phyloP scores from a whole-genome alignment of 805 yeast species.

The Zygotorulaspora florentina region DNA sequence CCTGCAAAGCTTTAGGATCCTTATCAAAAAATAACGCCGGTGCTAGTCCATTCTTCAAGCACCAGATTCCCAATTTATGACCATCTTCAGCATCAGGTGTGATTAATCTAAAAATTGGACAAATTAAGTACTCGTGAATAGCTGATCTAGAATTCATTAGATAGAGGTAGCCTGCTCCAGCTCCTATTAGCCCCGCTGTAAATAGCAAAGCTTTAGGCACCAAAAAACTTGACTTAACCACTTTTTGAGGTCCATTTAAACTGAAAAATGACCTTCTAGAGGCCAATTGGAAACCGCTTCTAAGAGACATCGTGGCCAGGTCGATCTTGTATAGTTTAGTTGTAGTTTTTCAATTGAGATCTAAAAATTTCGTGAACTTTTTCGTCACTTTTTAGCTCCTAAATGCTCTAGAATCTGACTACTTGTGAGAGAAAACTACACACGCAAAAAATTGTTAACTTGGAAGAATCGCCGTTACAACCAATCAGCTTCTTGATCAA shows the following conservation, averaged over 20 bases:
- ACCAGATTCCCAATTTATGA: slow-evolving; percentile 68
- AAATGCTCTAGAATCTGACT: too few relatives aligned
- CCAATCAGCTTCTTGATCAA: too few relatives aligned
- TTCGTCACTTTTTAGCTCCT: too few relatives aligned
- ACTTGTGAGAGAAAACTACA: too few relatives aligned
- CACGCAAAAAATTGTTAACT: too few relatives aligned
- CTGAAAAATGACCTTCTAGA: slow-evolving; percentile 11
- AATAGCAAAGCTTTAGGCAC: slow-evolving; percentile 22
- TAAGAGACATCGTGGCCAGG: slow-evolving; percentile 10
- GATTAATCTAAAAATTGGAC: slow-evolving; percentile 66
- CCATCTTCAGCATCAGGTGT: slow-evolving; percentile 81
- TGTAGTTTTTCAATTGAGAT: neutral
- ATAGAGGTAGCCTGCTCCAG: slow-evolving; percentile 48
- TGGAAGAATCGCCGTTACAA: too few relatives aligned
- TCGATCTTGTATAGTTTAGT: neutral
- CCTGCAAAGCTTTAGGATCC: slow-evolving; percentile 50
- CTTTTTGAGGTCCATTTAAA: slow-evolving; percentile 7
- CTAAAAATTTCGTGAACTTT: too few relatives aligned
- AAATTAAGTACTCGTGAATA: slow-evolving; percentile 70
- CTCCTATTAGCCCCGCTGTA: slow-evolving; percentile 26
- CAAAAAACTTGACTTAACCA: slow-evolving; percentile 17
- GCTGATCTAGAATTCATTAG: slow-evolving; percentile 75
- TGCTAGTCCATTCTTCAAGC: slow-evolving; percentile 62
- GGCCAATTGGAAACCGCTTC: slow-evolving; percentile 8
- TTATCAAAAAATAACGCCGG: slow-evolving; percentile 58